Evolutionary conservation across 2,329 filamentous ascomycete species (phyloP), one percentile per base, ranked within the genome.

Genomic region (Diaporthe aspalathi): DNA sequence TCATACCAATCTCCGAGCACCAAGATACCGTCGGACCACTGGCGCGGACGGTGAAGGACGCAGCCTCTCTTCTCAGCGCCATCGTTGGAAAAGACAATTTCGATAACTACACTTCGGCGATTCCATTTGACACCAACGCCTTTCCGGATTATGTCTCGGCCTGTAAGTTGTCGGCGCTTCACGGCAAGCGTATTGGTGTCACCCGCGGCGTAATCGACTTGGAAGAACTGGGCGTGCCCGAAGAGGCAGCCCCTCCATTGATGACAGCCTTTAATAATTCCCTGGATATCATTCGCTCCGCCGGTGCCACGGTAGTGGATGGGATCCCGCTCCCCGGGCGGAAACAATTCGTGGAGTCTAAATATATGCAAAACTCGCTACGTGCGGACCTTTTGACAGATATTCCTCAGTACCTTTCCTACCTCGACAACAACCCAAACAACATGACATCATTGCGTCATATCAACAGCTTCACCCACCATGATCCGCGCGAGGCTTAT

Each of bases 101-200:
- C 2, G 91, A 94, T 77, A 90, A 92, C 75, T 90, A 91, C 76
- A 93, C 91, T 0, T 78, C 82, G 0, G 86, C 86, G 0, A 91
- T 90, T 35, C 91, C 91, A 0, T 87, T 83, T 72, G 81, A 83
- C 11, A 78, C 67, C 24, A 38, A 62, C 5, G 47, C 77, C 2
- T 77, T 87, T 1, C 90, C 90, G 0, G 83, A 93, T 77, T 93
- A 93, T 74, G 85, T 88, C 11, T 83, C 82, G 3, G 88, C 90
- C 0, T 88, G 90, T 76, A 83, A 88, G 24, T 79, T 84, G 24
- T 83, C 84, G 16, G 84, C 85, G 0, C 81, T 92, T 0, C 73
- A 79, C 14, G 89, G 88, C 9, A 88, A 88, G 67, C 85, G 90
- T 2, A 89, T 93, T 32, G 92, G 91, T 4, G 84, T 93, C 4